These are phyloP conservation scores for Annona cherimola DNA, from an alignment of 164 flowering plant species.

Conservation along the genomic window DNA sequence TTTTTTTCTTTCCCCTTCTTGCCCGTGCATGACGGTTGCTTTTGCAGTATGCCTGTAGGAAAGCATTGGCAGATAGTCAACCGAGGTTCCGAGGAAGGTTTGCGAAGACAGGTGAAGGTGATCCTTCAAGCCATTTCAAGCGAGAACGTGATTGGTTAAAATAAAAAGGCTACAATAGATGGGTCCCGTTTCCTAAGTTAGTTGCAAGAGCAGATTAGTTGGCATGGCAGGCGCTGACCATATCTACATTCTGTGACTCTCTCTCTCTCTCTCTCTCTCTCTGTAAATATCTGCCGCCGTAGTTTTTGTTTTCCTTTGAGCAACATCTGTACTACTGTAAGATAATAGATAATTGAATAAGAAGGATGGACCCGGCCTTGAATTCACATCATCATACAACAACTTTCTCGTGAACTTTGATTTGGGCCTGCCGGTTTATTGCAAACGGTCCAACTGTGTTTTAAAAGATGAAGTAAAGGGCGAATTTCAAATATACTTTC, in stretches of 20 bases:
- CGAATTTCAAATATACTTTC: too few relatives aligned
- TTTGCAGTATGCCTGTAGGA: conserved; percentile 98
- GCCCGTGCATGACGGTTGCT: neutral
- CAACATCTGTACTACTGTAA: too few relatives aligned
- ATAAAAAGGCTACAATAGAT: neutral
- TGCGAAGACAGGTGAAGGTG: conserved; percentile 76
- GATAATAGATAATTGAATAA: too few relatives aligned
- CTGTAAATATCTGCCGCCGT: too few relatives aligned
- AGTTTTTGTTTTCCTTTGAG: too few relatives aligned
- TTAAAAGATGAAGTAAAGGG: too few relatives aligned
- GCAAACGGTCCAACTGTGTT: too few relatives aligned
- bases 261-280: too few relatives aligned
- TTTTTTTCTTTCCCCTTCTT: neutral
- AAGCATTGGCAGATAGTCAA: conserved; percentile 95
- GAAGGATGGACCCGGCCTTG: too few relatives aligned
- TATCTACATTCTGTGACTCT: neutral
- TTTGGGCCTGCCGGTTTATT: too few relatives aligned
- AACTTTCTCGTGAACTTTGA: too few relatives aligned
- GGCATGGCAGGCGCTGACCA: neutral
- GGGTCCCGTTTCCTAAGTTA: neutral
- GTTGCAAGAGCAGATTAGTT: neutral
- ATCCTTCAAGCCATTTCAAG: conserved; percentile 23
- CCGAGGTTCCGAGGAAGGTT: conserved; percentile 98
- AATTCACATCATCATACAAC: too few relatives aligned
- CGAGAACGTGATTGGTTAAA: neutral